A percentile compares a stretch with the other conserved stretches of the same genome.
Evolutionary conservation across 2,329 filamentous ascomycete species (phyloP).

Genomic region (Alternaria novae-zelandiae): DNA sequence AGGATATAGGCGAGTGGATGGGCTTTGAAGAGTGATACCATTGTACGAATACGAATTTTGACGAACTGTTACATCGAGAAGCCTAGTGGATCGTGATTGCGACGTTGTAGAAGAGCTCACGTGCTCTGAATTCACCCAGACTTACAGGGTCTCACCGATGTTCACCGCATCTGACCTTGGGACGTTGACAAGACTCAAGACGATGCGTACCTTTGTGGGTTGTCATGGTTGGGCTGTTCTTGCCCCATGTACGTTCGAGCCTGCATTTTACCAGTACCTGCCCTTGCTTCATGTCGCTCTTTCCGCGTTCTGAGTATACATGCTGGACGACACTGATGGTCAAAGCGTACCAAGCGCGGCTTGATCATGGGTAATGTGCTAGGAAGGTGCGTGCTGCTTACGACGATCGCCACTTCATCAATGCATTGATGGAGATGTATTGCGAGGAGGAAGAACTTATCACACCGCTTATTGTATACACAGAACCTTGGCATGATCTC

Average conservation of each 20-base stretch:
- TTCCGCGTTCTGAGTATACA: too few relatives aligned
- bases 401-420: neutral
- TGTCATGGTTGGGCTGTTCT: neutral
- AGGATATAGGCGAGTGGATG: conserved; percentile 59
- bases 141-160: too few relatives aligned
- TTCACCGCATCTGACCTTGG: too few relatives aligned
- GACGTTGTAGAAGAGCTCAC: neutral
- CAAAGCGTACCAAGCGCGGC: neutral
- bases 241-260: neutral
- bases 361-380: neutral
- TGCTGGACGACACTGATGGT: neutral
- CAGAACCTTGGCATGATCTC: neutral
- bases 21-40: conserved; percentile 53
- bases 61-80: neutral
- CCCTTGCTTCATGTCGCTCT: neutral
- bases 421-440: neutral
- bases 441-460: neutral
- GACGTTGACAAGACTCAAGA: neutral
- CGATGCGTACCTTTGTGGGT: too few relatives aligned
- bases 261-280: neutral
- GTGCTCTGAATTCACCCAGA: neutral
- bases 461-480: neutral
- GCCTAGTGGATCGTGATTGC: neutral
- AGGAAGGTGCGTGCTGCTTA: neutral
- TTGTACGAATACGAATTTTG: conserved; percentile 14